These are phyloP conservation scores for Aspergillus kassunensis DNA, from an alignment of 495 filamentous ascomycete genomes.

Conservation along the genomic window DNA sequence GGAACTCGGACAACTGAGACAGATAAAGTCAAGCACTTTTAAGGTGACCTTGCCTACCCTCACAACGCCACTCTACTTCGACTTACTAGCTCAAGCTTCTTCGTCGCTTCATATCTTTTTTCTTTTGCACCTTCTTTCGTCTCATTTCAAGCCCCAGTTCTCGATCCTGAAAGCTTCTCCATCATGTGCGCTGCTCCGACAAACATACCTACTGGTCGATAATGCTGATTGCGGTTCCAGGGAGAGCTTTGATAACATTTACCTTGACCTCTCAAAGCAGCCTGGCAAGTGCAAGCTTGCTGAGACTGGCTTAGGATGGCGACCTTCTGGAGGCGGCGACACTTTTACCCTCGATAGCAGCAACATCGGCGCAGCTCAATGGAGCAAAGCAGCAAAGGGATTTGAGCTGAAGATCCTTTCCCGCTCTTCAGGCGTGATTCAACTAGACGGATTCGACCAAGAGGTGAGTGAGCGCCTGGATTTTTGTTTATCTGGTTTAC, in stretches of 20 bases:
- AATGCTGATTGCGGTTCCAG: constrained; percentile 35
- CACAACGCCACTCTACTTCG: not conserved
- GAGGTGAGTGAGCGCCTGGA: constrained; percentile 59
- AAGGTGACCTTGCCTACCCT: not conserved
- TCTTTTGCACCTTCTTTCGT: not conserved
- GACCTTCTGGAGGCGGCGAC: constrained; percentile 78
- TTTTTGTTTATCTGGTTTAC: not conserved
- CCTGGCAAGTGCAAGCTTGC: constrained; percentile 89
- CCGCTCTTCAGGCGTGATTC: constrained; percentile 77
- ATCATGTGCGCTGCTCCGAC: constrained; percentile 33
- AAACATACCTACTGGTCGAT: constrained; percentile 3
- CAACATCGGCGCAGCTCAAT: constrained; percentile 82
- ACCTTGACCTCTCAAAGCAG: constrained; percentile 88
- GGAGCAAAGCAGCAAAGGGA: constrained; percentile 90
- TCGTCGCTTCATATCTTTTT: not conserved
- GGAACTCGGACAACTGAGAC: too few relatives aligned
- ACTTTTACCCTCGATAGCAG: constrained; percentile 84
- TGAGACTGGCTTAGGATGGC: constrained; percentile 92
- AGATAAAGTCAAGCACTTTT: not conserved
- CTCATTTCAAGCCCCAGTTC: not conserved
- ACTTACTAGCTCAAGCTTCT: not conserved
- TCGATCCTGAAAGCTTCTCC: constrained; percentile 27
- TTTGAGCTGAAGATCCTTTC: constrained; percentile 89
- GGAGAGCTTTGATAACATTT: constrained; percentile 96
- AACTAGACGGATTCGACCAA: constrained; percentile 90